Evolutionary conservation across 192 early-diverging fungal species (phyloP), one percentile per base, ranked within the genome.

Genomic region (Backusella morwellensis): DNA sequence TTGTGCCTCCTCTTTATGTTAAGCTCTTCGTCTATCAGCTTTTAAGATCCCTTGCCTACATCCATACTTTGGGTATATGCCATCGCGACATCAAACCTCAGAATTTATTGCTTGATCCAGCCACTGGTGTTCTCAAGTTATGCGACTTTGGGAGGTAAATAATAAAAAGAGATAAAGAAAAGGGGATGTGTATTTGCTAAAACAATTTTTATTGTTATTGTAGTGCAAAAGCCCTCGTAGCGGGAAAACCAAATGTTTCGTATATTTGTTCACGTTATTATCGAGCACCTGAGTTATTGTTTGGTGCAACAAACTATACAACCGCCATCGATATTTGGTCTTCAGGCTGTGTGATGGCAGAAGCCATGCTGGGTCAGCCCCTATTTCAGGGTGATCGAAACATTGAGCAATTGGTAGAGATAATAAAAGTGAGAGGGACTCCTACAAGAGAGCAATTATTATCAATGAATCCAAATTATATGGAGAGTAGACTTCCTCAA

Each of bases 61-160:
- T 99, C 80, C 98, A 99, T 87, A 91, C 96, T 63, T 86, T 97
- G 63, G 98, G 97, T 36, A 98, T 99, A 74, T 99, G 98, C 84
- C 98, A 99, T 76, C 92, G 98, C 73, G 98, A 99, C 80, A 99
- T 99, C 82, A 99, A 99, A 86, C 98, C 98, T 67, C 98, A 99
- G 84, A 99, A 99, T 85, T 82, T 99, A 83, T 89, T 99, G 72
- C 87, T 99, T 47, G 93, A 98, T 85, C 94, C 94, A 73, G 73
- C 88, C 19, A 92, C 91, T 21, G 96, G 97, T 38, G 89, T 99
- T 69, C 88, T 99, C 73, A 99, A 99, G 80, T 88, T 99, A 71
- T 98, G 97, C 81, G 98, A 99, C 84, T 99, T 99, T 87, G 98
- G 98, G 81, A 68, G 77, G 54, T 71, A 35, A 38, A 26, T 14